phyloP scores from a whole-genome alignment of 1,284 basidiomycete species.

The Microbotryum scabiosae region DNA sequence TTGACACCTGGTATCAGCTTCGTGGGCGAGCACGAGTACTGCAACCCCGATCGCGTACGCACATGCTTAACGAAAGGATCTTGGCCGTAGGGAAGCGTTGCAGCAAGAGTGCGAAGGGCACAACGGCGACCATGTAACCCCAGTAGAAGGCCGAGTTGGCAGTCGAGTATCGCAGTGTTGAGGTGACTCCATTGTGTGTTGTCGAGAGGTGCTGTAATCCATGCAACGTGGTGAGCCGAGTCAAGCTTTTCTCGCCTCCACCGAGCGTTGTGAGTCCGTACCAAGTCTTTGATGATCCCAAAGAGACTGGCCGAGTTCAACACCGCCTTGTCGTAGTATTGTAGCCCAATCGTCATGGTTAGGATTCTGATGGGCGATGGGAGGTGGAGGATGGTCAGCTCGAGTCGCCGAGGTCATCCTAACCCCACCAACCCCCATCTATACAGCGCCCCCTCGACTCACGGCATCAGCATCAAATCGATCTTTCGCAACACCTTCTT shows the following conservation, averaged over 20 bases:
- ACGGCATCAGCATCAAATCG: slow-evolving; percentile 34
- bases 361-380: slow-evolving; percentile 33
- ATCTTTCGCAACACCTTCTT: slow-evolving; percentile 37
- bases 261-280: not conserved
- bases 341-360: slow-evolving; percentile 44
- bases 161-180: slow-evolving; percentile 40
- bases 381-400: no score
- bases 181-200: slow-evolving; percentile 36
- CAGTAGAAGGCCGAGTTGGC: slow-evolving; percentile 44
- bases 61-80: slow-evolving; percentile 36
- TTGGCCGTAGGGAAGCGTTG: slow-evolving; percentile 43
- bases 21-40: not conserved
- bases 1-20: not conserved
- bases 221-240: not conserved
- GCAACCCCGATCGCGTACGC: not conserved
- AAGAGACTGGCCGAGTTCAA: slow-evolving; percentile 46
- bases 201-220: slow-evolving; percentile 31
- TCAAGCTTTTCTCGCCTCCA: not conserved
- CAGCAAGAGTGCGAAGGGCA: slow-evolving; percentile 45
- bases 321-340: slow-evolving; percentile 47
- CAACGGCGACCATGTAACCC: slow-evolving; percentile 37
- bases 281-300: slow-evolving; percentile 45
- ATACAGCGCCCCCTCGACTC: slow-evolving; percentile 1
- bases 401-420: no score
- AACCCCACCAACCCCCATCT: not conserved